Conservation (phyloP, 495 filamentous ascomycete species). For the Trichoderma gamsii region DNA sequence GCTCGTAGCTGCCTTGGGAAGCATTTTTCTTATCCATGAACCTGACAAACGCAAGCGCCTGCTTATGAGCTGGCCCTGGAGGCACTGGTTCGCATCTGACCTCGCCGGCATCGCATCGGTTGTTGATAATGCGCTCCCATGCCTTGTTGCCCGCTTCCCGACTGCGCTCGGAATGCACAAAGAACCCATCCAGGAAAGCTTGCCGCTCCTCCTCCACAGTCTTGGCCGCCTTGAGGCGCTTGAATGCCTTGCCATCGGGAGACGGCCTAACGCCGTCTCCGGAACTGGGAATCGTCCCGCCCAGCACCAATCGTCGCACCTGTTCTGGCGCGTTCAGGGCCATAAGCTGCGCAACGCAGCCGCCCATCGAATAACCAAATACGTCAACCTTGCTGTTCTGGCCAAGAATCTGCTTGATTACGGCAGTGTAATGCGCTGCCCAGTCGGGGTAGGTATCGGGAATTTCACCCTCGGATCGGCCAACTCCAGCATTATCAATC, state of each 20-base stretch:
- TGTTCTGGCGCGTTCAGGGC: slow-evolving; percentile 20
- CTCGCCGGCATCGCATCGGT: not conserved
- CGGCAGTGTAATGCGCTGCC: slow-evolving; percentile 55
- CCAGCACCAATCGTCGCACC: slow-evolving; percentile 24
- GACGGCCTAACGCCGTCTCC: slow-evolving; percentile 18
- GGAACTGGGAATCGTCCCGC: slow-evolving; percentile 23
- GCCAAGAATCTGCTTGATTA: slow-evolving; percentile 41
- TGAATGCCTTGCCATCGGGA: slow-evolving; percentile 17
- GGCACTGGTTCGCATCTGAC: slow-evolving; percentile 20
- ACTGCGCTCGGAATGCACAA: slow-evolving; percentile 20
- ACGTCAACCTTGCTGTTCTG: slow-evolving; percentile 31
- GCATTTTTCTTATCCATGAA: slow-evolving; percentile 22
- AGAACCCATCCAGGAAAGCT: slow-evolving; percentile 21
- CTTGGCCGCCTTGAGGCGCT: slow-evolving; percentile 14
- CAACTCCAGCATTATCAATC: slow-evolving; percentile 26
- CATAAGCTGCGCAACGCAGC: slow-evolving; percentile 25
- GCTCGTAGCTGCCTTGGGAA: slow-evolving; percentile 23
- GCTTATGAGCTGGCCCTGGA: slow-evolving; percentile 22
- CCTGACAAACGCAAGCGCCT: slow-evolving; percentile 22
- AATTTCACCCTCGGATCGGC: slow-evolving; percentile 22
- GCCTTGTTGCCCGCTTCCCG: slow-evolving; percentile 21
- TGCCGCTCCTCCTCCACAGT: slow-evolving; percentile 19
- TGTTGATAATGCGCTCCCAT: slow-evolving; percentile 23
- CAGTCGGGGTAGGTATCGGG: slow-evolving; percentile 22
- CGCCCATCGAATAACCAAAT: slow-evolving; percentile 30